These are phyloP conservation scores for Poa pratensis DNA, from an alignment of 176 grass and related monocot species.

Conservation along the genomic window DNA sequence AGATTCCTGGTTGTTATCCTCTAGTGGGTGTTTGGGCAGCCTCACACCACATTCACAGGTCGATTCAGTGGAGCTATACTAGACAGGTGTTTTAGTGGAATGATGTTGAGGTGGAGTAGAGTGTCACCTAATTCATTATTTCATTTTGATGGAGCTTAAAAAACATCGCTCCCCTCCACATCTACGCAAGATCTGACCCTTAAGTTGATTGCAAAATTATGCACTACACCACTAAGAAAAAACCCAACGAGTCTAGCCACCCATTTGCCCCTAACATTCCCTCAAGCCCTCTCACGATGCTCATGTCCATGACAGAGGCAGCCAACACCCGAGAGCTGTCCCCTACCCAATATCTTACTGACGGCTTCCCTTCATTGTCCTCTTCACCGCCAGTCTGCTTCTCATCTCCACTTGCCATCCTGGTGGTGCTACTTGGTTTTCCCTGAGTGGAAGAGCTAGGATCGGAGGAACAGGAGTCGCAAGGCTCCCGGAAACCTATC, in stretches of 20 bases:
- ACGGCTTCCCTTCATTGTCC: background rate
- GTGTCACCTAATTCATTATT: background rate
- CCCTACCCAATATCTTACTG: background rate
- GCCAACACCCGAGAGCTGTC: background rate
- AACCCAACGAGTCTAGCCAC: background rate
- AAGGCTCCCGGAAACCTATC: background rate
- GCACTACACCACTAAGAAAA: background rate
- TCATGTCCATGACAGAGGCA: background rate
- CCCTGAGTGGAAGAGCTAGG: background rate
- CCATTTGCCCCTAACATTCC: background rate
- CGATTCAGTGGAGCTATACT: background rate
- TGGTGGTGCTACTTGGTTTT: background rate
- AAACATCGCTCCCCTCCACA: background rate
- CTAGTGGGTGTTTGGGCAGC: background rate
- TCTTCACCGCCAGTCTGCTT: background rate
- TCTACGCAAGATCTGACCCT: background rate
- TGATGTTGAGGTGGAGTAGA: constrained; percentile 5
- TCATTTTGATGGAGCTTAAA: background rate
- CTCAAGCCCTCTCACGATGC: background rate
- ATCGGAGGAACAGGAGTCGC: background rate
- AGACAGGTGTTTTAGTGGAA: background rate
- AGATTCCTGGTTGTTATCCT: background rate
- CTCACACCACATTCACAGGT: background rate
- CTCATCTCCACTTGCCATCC: background rate
- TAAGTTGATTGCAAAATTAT: background rate